Percentiles rank a stretch among this genome's conserved stretches.
Evolutionary conservation across 352 stramenopile species (phyloP).

Genomic region (Phytopythium helicoides): DNA sequence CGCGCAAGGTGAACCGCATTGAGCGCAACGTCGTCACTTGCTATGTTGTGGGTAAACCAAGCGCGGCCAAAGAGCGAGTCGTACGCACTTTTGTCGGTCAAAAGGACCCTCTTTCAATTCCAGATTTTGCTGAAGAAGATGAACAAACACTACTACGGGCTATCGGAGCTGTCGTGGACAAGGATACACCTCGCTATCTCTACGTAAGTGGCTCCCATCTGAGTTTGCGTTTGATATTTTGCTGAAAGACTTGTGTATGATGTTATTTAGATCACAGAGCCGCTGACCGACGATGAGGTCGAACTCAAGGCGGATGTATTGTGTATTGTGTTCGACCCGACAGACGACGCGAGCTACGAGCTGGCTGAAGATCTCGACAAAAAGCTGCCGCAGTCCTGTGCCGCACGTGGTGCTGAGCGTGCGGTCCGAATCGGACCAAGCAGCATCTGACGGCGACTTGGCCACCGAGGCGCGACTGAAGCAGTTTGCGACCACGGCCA

Average conservation of each 20-base stretch:
- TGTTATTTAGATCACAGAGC: constrained; percentile 66
- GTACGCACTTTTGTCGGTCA: constrained; percentile 48
- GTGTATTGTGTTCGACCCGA: constrained; percentile 64
- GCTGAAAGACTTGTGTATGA: constrained; percentile 8
- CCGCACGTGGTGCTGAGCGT: constrained; percentile 61
- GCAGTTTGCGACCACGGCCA: constrained; percentile 36
- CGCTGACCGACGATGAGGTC: constrained; percentile 56
- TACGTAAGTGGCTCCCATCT: constrained; percentile 38
- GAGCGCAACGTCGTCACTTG: constrained; percentile 73
- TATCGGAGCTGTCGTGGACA: constrained; percentile 54
- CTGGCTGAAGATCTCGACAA: constrained; percentile 52
- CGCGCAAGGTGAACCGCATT: constrained; percentile 51
- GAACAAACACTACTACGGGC: constrained; percentile 42
- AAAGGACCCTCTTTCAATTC: constrained; percentile 14
- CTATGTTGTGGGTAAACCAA: constrained; percentile 52
- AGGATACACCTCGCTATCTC: constrained; percentile 58
- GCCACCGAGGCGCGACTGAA: constrained; percentile 53
- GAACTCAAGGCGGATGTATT: constrained; percentile 72
- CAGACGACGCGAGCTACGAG: constrained; percentile 37
- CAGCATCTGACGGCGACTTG: constrained; percentile 25
- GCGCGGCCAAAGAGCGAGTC: constrained; percentile 53
- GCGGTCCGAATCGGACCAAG: constrained; percentile 17
- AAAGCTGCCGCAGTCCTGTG: constrained; percentile 48
- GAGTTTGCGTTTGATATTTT: neutral
- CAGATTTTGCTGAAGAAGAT: constrained; percentile 17